Evolutionary conservation across 345 rosid species (phyloP).

Genomic region (Arabidopsis arenosa): DNA sequence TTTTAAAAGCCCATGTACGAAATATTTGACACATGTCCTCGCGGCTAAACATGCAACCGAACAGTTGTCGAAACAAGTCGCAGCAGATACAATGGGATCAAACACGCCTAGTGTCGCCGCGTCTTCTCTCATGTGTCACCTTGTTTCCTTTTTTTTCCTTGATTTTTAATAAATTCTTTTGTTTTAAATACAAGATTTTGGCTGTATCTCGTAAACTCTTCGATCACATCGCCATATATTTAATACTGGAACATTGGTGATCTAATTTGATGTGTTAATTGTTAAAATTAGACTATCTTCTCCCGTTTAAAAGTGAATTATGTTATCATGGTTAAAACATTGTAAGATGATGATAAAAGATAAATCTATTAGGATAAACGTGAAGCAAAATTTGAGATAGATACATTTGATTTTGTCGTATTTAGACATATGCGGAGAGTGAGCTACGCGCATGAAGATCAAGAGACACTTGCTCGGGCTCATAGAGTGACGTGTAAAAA

Average conservation of each 20-base stretch:
- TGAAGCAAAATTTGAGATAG: conserved; percentile 10
- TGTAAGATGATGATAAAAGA: not conserved
- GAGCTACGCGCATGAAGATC: conserved; percentile 16
- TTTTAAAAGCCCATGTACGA: not conserved
- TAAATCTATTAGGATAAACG: not conserved
- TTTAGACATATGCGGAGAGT: conserved; percentile 20
- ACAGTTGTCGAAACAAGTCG: conserved; percentile 40
- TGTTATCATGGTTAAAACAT: not conserved
- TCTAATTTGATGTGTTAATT: conserved; percentile 16
- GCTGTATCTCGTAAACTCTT: conserved; percentile 3
- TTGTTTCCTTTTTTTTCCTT: not conserved
- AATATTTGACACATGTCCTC: conserved; percentile 23
- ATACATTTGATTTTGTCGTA: conserved; percentile 31
- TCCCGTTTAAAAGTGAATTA: not conserved
- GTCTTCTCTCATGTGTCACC: conserved; percentile 27
- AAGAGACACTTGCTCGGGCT: conserved; percentile 38
- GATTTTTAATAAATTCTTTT: not conserved
- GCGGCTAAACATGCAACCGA: conserved; percentile 42
- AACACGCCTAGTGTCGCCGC: conserved; percentile 41
- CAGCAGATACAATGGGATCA: conserved; percentile 17
- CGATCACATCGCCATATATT: conserved; percentile 7
- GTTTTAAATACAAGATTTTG: not conserved
- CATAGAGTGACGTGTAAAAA: conserved; percentile 39
- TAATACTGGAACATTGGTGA: conserved; percentile 12
- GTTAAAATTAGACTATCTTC: not conserved